Evolutionary conservation across 1,284 basidiomycete species (phyloP).

Genomic region (Tilletiaria anomala): DNA sequence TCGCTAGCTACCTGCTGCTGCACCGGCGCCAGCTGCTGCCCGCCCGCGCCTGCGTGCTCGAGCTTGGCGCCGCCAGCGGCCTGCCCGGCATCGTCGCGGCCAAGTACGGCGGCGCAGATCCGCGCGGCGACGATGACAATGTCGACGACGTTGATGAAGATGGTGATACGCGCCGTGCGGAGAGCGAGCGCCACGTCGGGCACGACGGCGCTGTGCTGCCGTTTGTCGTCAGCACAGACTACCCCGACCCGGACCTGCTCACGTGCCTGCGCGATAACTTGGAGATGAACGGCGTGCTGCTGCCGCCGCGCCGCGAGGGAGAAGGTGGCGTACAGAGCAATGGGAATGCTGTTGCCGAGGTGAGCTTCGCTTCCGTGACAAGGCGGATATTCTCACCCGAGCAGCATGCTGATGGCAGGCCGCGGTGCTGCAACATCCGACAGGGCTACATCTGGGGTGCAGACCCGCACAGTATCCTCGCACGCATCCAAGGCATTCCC

Average conservation of each 20-base stretch:
- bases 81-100: conserved; percentile 64
- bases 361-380: too few species aligned
- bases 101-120: too few species aligned
- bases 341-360: too few species aligned
- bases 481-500: conserved; percentile 28
- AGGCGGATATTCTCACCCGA: too few species aligned
- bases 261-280: conserved; percentile 65
- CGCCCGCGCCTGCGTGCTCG: conserved; percentile 51
- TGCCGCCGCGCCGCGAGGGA: conserved; percentile 37
- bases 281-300: conserved; percentile 46
- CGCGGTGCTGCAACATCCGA: too few species aligned
- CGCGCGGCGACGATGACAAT: too few species aligned
- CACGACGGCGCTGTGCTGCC: not conserved
- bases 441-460: conserved; percentile 71
- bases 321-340: conserved; percentile 42
- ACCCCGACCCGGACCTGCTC: conserved; percentile 67
- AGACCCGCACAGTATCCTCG: conserved; percentile 49
- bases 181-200: not conserved
- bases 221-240: conserved; percentile 74
- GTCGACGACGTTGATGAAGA: too few species aligned
- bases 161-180: not conserved
- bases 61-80: conserved; percentile 84
- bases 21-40: conserved; percentile 42
- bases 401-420: too few species aligned
- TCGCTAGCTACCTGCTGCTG: conserved; percentile 37